A percentile compares a stretch with the other conserved stretches of the same genome.
These are phyloP conservation scores for Martiniozyma asiatica DNA, from an alignment of 1,139 yeast species.

Conservation along the genomic window DNA sequence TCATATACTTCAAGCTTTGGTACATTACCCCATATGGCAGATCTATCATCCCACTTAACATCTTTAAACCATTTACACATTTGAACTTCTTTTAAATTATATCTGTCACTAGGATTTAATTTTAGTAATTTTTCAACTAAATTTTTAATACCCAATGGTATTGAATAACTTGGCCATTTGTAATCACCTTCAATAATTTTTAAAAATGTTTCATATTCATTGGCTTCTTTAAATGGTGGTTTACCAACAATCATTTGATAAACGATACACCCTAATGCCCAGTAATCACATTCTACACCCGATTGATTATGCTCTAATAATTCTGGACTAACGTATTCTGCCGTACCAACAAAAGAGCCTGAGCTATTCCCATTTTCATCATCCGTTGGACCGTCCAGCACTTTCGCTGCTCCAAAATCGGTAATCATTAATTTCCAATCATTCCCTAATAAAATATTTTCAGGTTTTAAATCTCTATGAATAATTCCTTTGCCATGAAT, in stretches of 20 bases:
- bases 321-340: conserved; percentile 66
- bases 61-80: conserved; percentile 62
- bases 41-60: conserved; percentile 54
- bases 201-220: conserved; percentile 64
- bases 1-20: conserved; percentile 75
- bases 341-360: conserved; percentile 74
- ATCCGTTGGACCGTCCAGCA: conserved; percentile 21
- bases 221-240: conserved; percentile 72
- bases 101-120: conserved; percentile 53
- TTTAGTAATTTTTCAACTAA: conserved; percentile 43
- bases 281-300: conserved; percentile 63
- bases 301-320: conserved; percentile 55
- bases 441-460: conserved; percentile 54
- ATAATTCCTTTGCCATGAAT: conserved; percentile 69
- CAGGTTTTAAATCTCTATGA: conserved; percentile 76
- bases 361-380: conserved; percentile 35
- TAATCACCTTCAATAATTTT: conserved; percentile 54
- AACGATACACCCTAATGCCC: conserved; percentile 76
- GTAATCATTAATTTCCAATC: conserved; percentile 62
- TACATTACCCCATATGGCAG: conserved; percentile 60
- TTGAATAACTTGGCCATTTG: conserved; percentile 33
- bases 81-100: conserved; percentile 51
- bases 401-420: conserved; percentile 71
- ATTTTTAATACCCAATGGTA: conserved; percentile 35
- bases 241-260: conserved; percentile 66